A percentile compares a stretch with the other conserved stretches of the same genome.
Evolutionary conservation across 805 yeast genomes (phyloP).

Genomic region (Metschnikowia picachoensis): DNA sequence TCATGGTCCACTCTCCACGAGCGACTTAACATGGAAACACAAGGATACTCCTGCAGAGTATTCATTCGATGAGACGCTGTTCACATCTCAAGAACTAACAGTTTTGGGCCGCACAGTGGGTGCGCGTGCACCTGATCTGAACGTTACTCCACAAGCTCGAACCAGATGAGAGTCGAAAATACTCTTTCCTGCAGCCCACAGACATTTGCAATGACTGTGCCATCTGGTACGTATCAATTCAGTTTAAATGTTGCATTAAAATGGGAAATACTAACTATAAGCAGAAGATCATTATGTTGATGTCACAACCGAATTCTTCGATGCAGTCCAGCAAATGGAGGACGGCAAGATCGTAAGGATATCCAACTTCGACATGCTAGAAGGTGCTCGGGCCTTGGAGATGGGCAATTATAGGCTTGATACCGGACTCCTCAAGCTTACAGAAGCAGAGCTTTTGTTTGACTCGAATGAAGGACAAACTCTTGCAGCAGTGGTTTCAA

Average conservation of each 20-base stretch:
- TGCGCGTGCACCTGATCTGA: no score
- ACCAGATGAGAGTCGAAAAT: no score
- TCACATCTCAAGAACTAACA: no score
- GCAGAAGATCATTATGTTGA: constrained; percentile 30
- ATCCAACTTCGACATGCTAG: constrained; percentile 60
- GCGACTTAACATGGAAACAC: no score
- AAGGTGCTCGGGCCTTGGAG: constrained; percentile 88
- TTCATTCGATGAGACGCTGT: no score
- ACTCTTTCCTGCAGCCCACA: no score
- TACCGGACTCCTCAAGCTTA: constrained; percentile 59
- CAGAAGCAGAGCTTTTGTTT: constrained; percentile 43
- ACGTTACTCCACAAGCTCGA: no score
- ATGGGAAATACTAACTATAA: not conserved
- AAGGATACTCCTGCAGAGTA: no score
- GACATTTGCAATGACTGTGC: no score
- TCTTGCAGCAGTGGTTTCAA: constrained; percentile 42
- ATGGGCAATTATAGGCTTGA: constrained; percentile 69
- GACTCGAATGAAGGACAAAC: constrained; percentile 39
- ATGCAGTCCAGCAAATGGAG: constrained; percentile 26
- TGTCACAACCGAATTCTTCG: constrained; percentile 51
- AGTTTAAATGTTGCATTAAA: no score
- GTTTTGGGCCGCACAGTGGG: no score
- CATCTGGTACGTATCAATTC: not conserved
- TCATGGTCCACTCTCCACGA: no score
- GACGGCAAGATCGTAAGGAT: constrained; percentile 55